Percentiles rank a stretch among this genome's conserved stretches.
These are phyloP conservation scores for Suillus tomentosus DNA, from an alignment of 768 basidiomycete genomes.

Conservation along the genomic window DNA sequence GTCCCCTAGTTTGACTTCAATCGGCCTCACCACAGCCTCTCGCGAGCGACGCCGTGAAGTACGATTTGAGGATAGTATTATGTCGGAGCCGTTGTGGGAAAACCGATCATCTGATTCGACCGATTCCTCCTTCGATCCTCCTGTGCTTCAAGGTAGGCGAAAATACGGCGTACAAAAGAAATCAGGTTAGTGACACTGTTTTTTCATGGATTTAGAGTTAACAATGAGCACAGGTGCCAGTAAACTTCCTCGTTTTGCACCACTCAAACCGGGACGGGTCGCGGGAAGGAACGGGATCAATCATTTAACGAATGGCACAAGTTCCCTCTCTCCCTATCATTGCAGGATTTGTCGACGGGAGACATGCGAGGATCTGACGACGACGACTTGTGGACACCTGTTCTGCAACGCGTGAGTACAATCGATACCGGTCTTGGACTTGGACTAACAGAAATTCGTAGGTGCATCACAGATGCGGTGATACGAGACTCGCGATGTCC, in stretches of 20 bases:
- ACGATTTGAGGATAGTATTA: slow-evolving; percentile 36
- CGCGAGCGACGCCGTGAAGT: slow-evolving; percentile 35
- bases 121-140: slow-evolving; percentile 30
- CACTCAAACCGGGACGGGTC: slow-evolving; percentile 25
- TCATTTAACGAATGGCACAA: slow-evolving; percentile 4
- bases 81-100: slow-evolving; percentile 32
- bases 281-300: slow-evolving; percentile 1
- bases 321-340: slow-evolving; percentile 33
- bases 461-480: slow-evolving; percentile 55
- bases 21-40: slow-evolving; percentile 29
- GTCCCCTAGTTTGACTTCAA: slow-evolving; percentile 34
- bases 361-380: slow-evolving; percentile 55
- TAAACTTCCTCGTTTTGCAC: slow-evolving; percentile 34
- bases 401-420: slow-evolving; percentile 56
- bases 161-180: slow-evolving; percentile 15
- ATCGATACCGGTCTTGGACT: not conserved
- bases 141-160: slow-evolving; percentile 19
- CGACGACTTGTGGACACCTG: slow-evolving; percentile 64
- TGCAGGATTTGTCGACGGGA: slow-evolving; percentile 54
- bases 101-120: slow-evolving; percentile 31
- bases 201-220: not conserved
- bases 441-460: slow-evolving; percentile 22
- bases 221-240: slow-evolving; percentile 25
- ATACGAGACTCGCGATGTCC: slow-evolving; percentile 52
- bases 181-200: slow-evolving; percentile 22